phyloP scores from a whole-genome alignment of 352 stramenopile genomes.

The Globisporangium acanthophoron region DNA sequence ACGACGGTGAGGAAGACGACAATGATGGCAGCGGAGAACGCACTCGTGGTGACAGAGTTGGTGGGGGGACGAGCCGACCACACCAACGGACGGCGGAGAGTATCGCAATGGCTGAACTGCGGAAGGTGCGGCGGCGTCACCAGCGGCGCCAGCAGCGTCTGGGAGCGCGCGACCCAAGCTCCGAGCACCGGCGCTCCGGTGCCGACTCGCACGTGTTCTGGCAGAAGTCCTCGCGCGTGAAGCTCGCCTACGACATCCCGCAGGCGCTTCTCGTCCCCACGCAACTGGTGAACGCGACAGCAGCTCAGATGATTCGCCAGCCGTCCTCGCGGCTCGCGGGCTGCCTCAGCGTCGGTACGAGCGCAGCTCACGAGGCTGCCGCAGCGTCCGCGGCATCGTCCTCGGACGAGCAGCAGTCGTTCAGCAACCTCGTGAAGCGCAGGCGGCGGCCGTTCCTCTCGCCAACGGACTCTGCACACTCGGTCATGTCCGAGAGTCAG shows the following conservation, averaged over 20 bases:
- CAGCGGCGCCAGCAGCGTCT: slow-evolving; percentile 21
- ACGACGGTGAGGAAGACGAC: slow-evolving; percentile 1
- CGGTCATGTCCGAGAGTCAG: slow-evolving; percentile 1
- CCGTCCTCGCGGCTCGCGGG: neutral
- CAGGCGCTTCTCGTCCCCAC: slow-evolving; percentile 9
- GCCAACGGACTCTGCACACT: slow-evolving; percentile 3
- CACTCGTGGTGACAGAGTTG: slow-evolving; percentile 7
- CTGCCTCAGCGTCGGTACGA: neutral
- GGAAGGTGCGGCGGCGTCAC: slow-evolving; percentile 21
- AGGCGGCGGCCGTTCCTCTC: slow-evolving; percentile 1
- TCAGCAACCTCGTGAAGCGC: slow-evolving; percentile 6
- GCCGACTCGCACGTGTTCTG: slow-evolving; percentile 29
- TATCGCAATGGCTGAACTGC: slow-evolving; percentile 16
- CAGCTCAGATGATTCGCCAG: neutral
- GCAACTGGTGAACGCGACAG: slow-evolving; percentile 6
- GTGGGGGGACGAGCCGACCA: neutral
- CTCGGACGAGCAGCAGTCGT: slow-evolving; percentile 8
- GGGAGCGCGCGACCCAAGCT: neutral
- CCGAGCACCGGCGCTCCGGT: neutral
- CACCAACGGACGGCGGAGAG: slow-evolving; percentile 3
- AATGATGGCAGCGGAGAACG: slow-evolving; percentile 3
- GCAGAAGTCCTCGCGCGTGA: slow-evolving; percentile 36
- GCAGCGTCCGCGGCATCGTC: neutral
- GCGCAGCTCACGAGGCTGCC: neutral
- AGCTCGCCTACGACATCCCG: slow-evolving; percentile 32